Evolutionary conservation across 164 flowering plant genomes (phyloP), one percentile per base, ranked within the genome.

Genomic region (Santalum album): DNA sequence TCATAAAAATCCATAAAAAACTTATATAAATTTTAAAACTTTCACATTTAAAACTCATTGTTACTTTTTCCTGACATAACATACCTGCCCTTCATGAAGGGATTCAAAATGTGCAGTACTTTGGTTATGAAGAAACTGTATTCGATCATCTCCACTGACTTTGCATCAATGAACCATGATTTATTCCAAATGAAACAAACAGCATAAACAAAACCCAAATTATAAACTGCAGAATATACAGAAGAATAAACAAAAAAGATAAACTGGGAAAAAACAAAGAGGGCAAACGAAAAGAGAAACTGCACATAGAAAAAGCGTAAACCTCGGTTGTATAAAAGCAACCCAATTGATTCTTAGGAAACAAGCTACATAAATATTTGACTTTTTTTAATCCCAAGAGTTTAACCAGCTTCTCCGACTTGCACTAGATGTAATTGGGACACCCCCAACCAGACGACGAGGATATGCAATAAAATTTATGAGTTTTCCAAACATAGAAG

Each of bases 71-170:
- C 56, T 27, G 35, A 14, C 47, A 46, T n/a, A 43, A 27, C 46
- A 61, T 60, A 82, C 97, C 77, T 84, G 86, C 49, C 97, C 97
- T 69, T 84, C 91, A 64, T 10, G 56, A 46, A 86, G 76, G 62
- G 62, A 57, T 71, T 86, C 90, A 76, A 89, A 89, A 73, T 89
- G 75, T 57, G 91, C 92, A 57, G 97, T 89, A 56, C 71, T 89
- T 73, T 89, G 97, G 71, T 86, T 89, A 76, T 89, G 97, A 67
- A 89, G 90, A 73, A 84, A 89, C 55, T 73, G 84, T 61, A 78
- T 55, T 24, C 88, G 78, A 53, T 89, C 91, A 42, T 84, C 91
- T 72, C 97, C 97, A 69, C 84, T 72, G 48, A 89, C 97, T 86
- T 67, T 56, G 65, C 36, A 45, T 32, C 15, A 56, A 54, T 53